phyloP scores from a whole-genome alignment of 352 stramenopile genomes.

The Phytophthora colocasiae region DNA sequence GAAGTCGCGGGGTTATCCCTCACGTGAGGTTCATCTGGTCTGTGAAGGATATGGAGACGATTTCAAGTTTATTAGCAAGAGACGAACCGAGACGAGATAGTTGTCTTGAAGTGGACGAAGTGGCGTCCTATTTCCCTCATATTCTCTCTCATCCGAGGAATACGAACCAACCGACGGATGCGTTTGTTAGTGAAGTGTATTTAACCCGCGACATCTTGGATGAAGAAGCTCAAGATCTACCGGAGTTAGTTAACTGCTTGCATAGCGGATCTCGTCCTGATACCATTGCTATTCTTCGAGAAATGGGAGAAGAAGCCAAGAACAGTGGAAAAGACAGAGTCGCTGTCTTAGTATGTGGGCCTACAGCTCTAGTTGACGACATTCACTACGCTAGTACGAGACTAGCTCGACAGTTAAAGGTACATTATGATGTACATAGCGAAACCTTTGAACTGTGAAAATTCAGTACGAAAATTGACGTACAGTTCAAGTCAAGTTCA shows the following conservation, averaged over 20 bases:
- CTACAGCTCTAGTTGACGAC: slow-evolving; percentile 36
- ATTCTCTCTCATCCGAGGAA: slow-evolving; percentile 38
- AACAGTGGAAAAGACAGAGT: slow-evolving; percentile 39
- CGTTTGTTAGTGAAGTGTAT: slow-evolving; percentile 45
- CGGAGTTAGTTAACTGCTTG: slow-evolving; percentile 38
- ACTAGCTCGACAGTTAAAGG: slow-evolving; percentile 34
- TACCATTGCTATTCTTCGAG: slow-evolving; percentile 32
- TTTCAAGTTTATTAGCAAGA: slow-evolving; percentile 38
- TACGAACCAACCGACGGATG: slow-evolving; percentile 29
- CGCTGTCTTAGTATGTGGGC: slow-evolving; percentile 56
- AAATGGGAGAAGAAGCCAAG: slow-evolving; percentile 48
- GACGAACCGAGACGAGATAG: slow-evolving; percentile 41
- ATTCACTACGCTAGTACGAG: slow-evolving; percentile 29
- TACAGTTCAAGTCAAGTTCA: slow-evolving; percentile 11
- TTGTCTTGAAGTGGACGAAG: slow-evolving; percentile 42
- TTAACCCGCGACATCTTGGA: slow-evolving; percentile 37
- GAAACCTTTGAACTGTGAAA: slow-evolving; percentile 44
- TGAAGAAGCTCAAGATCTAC: slow-evolving; percentile 41
- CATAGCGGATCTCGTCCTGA: slow-evolving; percentile 44
- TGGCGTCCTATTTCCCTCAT: slow-evolving; percentile 43
- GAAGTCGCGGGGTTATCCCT: slow-evolving; percentile 39
- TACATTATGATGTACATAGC: slow-evolving; percentile 57
- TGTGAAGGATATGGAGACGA: slow-evolving; percentile 51
- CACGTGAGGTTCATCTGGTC: slow-evolving; percentile 66
- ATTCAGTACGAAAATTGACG: slow-evolving; percentile 7